These are phyloP conservation scores for Bipolaris sorokiniana DNA, from an alignment of 2,329 filamentous ascomycete genomes.

Conservation along the genomic window DNA sequence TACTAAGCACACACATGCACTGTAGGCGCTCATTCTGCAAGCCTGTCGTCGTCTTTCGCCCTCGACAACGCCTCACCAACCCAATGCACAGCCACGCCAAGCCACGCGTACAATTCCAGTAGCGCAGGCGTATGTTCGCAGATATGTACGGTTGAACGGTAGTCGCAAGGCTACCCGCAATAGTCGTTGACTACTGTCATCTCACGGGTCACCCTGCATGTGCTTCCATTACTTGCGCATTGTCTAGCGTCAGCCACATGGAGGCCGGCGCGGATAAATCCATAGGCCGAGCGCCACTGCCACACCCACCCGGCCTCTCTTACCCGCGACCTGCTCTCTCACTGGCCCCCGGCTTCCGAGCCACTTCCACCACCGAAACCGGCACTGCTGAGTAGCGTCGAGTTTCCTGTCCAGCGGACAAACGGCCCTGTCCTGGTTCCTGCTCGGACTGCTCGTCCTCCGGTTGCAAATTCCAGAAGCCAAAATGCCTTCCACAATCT, in stretches of 20 bases:
- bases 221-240: not conserved
- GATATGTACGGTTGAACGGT: not conserved
- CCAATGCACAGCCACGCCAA: not conserved
- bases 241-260: not conserved
- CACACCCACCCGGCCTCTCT: conserved; percentile 6
- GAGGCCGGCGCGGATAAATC: conserved; percentile 1
- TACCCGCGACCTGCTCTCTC: too few species aligned
- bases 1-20: too few species aligned
- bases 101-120: not conserved
- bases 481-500: not conserved
- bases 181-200: not conserved
- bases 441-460: conserved; percentile 1
- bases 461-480: not conserved
- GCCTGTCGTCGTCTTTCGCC: not conserved
- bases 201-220: conserved; percentile 11
- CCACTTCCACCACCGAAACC: conserved; percentile 5
- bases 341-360: not conserved
- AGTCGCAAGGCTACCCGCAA: conserved; percentile 9
- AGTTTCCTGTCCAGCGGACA: not conserved
- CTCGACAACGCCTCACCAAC: not conserved
- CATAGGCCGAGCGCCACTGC: not conserved
- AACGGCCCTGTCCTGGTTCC: not conserved
- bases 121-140: not conserved
- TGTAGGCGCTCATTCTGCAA: not conserved
- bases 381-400: conserved; percentile 8